Base-by-base conservation (phyloP, 352 stramenopile genomes). In the Pythium sukuiense region DNA sequence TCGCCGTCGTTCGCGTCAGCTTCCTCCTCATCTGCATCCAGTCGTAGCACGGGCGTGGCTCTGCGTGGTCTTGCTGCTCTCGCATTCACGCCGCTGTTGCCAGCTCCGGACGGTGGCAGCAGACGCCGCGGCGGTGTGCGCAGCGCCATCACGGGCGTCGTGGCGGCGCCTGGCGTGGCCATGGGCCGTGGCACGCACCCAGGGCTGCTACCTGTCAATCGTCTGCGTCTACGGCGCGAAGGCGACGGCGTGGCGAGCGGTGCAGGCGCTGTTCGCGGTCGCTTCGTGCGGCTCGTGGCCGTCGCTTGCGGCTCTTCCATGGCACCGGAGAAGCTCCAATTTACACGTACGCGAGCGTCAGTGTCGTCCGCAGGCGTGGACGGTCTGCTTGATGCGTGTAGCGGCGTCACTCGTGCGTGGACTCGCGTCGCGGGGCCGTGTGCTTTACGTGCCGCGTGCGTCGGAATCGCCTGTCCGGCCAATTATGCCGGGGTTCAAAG, bases 181-280 rank as follows among this genome's bases (percentile, higher is more conserved):
- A 33, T 39, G 2, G 27, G 20, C 29, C 61, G 67, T 24, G 61
- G 67, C 14, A 69, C 61, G 24, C 67, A 73, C 13, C 67, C 67
- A 5, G 67, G 67, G 20, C 59, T 72, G 39, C 60, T 73, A 35
- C 61, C 61, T 3, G 53, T 63, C 13, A 68, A 14, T 26, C 67
- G 67, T 18, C 61, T 60, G 27, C 60, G 67, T 37, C 67, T n/a
- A 39, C 67, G 67, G 29, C 61, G 67, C 41, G 67, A 61, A 1
- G 67, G 67, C 11, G 67, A 73, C 41, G 67, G 67, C 41, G 67
- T 73, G 29, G 33, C 30, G 14, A 62, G 26, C 6, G 20, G 29
- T 12, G 41, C 27, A 16, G 54, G 13, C 9, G 37, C 32, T 18
- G 53, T 14, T 3, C 29, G 46, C 27, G 48, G 30, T 20, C 63